These are phyloP conservation scores for Dendrostoma leiphaemia DNA, from an alignment of 2,329 filamentous ascomycete species.

Conservation along the genomic window DNA sequence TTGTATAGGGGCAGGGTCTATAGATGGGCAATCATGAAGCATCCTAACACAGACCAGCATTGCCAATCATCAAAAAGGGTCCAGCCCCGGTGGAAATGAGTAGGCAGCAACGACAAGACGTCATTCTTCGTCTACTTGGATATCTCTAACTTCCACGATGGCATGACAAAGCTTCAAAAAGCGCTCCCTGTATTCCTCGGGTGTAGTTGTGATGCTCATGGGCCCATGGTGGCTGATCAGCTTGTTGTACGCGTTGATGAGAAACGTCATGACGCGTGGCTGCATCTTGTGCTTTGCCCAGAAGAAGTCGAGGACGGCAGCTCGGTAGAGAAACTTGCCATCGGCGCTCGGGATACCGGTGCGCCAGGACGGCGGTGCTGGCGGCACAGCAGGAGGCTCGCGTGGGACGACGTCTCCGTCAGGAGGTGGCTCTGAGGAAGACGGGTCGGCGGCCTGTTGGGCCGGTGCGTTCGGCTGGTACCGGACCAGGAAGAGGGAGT, in stretches of 20 bases:
- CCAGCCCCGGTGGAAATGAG: too few relatives aligned
- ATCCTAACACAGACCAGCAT: too few relatives aligned
- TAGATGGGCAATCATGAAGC: too few relatives aligned
- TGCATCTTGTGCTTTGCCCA: conserved; percentile 72
- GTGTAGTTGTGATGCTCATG: conserved; percentile 73
- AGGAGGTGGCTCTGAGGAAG: conserved; percentile 18
- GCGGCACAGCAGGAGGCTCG: conserved; percentile 33
- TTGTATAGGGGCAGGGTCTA: too few relatives aligned
- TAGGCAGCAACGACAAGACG: neutral
- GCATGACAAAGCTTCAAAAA: conserved; percentile 49
- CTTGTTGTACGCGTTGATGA: conserved; percentile 63
- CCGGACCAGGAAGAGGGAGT: conserved; percentile 70
- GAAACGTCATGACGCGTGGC: conserved; percentile 62
- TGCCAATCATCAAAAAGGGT: too few relatives aligned
- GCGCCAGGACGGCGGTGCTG: conserved; percentile 52
- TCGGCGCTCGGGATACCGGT: conserved; percentile 60
- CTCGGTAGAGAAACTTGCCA: conserved; percentile 65
- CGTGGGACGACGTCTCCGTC: conserved; percentile 25
- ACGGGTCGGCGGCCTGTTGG: conserved; percentile 18
- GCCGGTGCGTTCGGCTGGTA: conserved; percentile 21
- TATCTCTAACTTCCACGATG: conserved; percentile 33
- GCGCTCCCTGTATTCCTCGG: conserved; percentile 62
- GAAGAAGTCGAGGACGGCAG: conserved; percentile 71
- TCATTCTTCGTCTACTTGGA: neutral
- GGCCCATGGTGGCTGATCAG: conserved; percentile 60